Percentiles rank a stretch among this genome's conserved stretches.
phyloP scores from a whole-genome alignment of 1,139 yeast genomes.

The Pichia norvegensis region DNA sequence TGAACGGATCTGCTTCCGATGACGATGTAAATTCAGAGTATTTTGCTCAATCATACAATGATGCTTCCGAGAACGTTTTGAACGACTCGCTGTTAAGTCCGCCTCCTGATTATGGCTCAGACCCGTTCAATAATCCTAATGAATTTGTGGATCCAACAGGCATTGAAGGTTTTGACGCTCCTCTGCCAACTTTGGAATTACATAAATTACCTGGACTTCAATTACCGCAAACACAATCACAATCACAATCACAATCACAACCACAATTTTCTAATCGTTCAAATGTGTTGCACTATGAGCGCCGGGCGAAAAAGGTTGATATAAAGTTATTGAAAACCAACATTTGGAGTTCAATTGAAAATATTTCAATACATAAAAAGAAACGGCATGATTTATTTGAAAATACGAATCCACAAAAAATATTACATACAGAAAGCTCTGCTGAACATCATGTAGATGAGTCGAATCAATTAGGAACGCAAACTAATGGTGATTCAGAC shows the following conservation, averaged over 20 bases:
- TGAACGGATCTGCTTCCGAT: slow-evolving; percentile 21
- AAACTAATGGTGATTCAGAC: neutral
- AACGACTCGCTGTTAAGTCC: slow-evolving; percentile 15
- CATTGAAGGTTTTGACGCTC: slow-evolving; percentile 17
- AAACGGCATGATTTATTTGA: slow-evolving; percentile 20
- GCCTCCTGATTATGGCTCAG: neutral
- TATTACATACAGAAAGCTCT: neutral
- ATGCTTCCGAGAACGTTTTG: slow-evolving; percentile 21
- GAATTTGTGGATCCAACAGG: slow-evolving; percentile 12
- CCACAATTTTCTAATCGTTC: slow-evolving; percentile 10
- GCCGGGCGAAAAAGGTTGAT: slow-evolving; percentile 51
- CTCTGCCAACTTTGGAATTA: slow-evolving; percentile 8
- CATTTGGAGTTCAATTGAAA: slow-evolving; percentile 40
- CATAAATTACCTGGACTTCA: neutral
- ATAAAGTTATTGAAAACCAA: slow-evolving; percentile 46
- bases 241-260: slow-evolving; percentile 6
- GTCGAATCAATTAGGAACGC: neutral
- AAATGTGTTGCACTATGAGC: slow-evolving; percentile 37
- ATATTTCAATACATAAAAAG: slow-evolving; percentile 13
- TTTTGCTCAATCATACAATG: slow-evolving; percentile 44
- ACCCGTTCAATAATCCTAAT: slow-evolving; percentile 15
- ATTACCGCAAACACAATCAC: slow-evolving; percentile 7
- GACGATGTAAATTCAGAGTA: slow-evolving; percentile 25
- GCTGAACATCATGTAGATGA: neutral
- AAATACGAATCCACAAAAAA: slow-evolving; percentile 7